These are phyloP conservation scores for Parasitella parasitica DNA, from an alignment of 371 early-diverging fungal genomes.

Conservation along the genomic window DNA sequence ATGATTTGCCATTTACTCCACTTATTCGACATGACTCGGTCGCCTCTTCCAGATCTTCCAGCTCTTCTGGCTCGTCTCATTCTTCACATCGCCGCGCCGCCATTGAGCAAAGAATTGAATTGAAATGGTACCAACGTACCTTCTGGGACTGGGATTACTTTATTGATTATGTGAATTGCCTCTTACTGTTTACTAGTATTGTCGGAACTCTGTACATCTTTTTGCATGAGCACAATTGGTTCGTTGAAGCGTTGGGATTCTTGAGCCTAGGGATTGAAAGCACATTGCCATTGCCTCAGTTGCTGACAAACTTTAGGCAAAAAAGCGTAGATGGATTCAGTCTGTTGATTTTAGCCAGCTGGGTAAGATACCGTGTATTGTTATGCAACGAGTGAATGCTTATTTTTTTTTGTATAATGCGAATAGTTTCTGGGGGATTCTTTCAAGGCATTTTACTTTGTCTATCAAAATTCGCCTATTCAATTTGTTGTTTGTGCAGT, in stretches of 20 bases:
- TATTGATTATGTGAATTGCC: constrained; percentile 49
- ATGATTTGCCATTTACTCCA: constrained; percentile 11
- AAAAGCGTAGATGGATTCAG: constrained; percentile 63
- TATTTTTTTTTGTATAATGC: no score
- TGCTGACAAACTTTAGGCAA: constrained; percentile 49
- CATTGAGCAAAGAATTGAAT: constrained; percentile 2
- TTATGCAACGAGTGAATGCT: neutral
- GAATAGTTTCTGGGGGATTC: constrained; percentile 64
- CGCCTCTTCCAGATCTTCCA: constrained; percentile 1
- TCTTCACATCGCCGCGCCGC: neutral
- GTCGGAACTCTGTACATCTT: constrained; percentile 37
- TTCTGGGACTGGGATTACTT: constrained; percentile 45
- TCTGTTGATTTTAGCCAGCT: constrained; percentile 38
- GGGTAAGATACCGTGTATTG: constrained; percentile 25
- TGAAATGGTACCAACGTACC: constrained; percentile 16
- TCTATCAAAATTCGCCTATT: constrained; percentile 53
- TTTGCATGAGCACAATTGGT: constrained; percentile 30
- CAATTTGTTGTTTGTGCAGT: constrained; percentile 66
- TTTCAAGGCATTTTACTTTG: constrained; percentile 65
- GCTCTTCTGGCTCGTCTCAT: neutral
- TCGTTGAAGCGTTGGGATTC: constrained; percentile 43
- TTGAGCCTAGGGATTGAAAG: constrained; percentile 59
- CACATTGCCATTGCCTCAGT: constrained; percentile 64
- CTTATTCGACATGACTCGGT: constrained; percentile 8
- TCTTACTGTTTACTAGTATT: constrained; percentile 38